These are phyloP conservation scores for Candida ipomoeae DNA, from an alignment of 805 yeast genomes.

Conservation along the genomic window DNA sequence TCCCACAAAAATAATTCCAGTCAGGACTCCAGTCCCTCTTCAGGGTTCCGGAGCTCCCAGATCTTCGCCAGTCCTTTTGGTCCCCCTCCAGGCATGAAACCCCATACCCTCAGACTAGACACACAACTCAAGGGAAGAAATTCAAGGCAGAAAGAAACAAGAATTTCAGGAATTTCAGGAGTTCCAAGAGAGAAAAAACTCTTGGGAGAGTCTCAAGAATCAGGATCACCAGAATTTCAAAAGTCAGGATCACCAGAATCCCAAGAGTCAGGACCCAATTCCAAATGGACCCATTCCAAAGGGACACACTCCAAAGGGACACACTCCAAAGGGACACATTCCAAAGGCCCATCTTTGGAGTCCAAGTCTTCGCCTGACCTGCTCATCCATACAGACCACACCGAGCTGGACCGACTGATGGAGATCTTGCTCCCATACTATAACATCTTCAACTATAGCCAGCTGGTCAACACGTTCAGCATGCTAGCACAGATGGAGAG, in stretches of 20 bases:
- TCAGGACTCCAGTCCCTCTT: not conserved
- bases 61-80: not conserved
- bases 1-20: no score
- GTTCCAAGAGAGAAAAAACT: no score
- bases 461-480: constrained; percentile 14
- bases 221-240: not conserved
- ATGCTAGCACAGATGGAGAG: constrained; percentile 23
- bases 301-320: not conserved
- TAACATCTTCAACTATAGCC: constrained; percentile 13
- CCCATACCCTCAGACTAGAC: not conserved
- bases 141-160: no score
- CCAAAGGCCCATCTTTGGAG: no score
- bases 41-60: not conserved
- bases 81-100: not conserved
- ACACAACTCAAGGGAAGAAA: no score
- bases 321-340: not conserved
- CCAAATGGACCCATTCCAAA: not conserved
- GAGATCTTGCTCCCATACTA: constrained; percentile 9
- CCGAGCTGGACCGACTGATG: constrained; percentile 12
- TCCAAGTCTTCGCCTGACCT: constrained; percentile 3
- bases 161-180: no score
- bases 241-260: no score
- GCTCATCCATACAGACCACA: constrained; percentile 7
- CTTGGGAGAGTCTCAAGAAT: no score
- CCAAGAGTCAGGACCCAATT: not conserved